A percentile compares a stretch with the other conserved stretches of the same genome.
Evolutionary conservation across 306 rosid species (phyloP).

Genomic region (Sechiopsis laciniata): DNA sequence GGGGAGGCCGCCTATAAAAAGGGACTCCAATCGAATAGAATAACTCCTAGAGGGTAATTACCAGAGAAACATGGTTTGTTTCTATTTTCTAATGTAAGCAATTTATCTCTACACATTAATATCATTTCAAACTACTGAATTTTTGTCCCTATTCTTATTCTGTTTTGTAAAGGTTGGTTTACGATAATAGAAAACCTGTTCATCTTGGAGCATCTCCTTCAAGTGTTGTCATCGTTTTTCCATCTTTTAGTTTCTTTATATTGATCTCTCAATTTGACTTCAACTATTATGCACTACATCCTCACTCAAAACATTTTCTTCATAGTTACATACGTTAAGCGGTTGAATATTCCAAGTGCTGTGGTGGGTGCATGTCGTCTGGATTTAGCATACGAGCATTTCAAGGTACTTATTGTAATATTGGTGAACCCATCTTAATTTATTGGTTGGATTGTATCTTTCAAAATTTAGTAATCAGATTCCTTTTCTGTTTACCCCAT

Average conservation of each 20-base stretch:
- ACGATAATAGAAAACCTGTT: background rate
- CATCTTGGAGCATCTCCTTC: background rate
- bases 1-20: no score
- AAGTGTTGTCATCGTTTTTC: conserved; percentile 3
- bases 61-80: background rate
- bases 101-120: background rate
- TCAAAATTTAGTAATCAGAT: background rate
- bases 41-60: no score
- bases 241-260: background rate
- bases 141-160: background rate
- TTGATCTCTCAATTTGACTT: background rate
- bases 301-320: conserved; percentile 33
- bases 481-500: background rate
- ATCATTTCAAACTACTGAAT: background rate
- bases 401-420: conserved; percentile 57
- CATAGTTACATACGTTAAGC: conserved; percentile 80
- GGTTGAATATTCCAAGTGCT: conserved; percentile 92
- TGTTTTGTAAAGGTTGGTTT: background rate
- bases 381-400: conserved; percentile 88
- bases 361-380: conserved; percentile 98
- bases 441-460: background rate
- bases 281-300: conserved; percentile 11
- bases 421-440: conserved; percentile 4
- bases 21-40: no score
- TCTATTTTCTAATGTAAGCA: background rate